These are phyloP conservation scores for Lipomyces sp. DNA, from an alignment of 805 yeast species.

Conservation along the genomic window DNA sequence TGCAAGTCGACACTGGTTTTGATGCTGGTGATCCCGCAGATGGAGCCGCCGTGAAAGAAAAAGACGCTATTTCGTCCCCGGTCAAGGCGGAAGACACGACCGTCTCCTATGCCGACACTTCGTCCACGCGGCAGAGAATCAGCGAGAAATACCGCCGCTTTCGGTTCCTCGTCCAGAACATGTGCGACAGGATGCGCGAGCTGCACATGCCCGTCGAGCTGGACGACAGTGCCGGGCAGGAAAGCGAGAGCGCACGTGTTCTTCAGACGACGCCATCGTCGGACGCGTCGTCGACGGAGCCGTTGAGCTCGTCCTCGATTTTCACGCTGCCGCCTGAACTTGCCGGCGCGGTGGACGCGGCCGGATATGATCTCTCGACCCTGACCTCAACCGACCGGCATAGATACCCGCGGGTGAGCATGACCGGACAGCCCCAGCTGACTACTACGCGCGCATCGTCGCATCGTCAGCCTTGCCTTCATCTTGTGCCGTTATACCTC, in stretches of 20 bases:
- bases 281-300: background rate
- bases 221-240: background rate
- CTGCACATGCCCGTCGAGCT: background rate
- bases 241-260: background rate
- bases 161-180: background rate
- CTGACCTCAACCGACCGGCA: background rate
- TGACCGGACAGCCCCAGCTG: too few relatives aligned
- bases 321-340: conserved; percentile 6
- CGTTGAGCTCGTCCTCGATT: background rate
- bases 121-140: background rate
- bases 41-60: too few relatives aligned
- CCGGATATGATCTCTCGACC: background rate
- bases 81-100: background rate
- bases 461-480: background rate
- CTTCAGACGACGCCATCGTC: background rate
- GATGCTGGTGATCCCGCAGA: too few relatives aligned
- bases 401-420: background rate
- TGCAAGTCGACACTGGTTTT: too few relatives aligned
- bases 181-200: background rate
- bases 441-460: background rate
- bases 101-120: too few relatives aligned
- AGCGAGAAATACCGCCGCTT: conserved; percentile 4
- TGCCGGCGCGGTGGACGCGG: background rate
- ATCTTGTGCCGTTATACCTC: background rate
- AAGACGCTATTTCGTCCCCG: too few relatives aligned